Percentiles rank a stretch among this genome's conserved stretches.
These are phyloP conservation scores for Backusella mclennaniae DNA, from an alignment of 192 early-diverging fungal genomes.

Conservation along the genomic window DNA sequence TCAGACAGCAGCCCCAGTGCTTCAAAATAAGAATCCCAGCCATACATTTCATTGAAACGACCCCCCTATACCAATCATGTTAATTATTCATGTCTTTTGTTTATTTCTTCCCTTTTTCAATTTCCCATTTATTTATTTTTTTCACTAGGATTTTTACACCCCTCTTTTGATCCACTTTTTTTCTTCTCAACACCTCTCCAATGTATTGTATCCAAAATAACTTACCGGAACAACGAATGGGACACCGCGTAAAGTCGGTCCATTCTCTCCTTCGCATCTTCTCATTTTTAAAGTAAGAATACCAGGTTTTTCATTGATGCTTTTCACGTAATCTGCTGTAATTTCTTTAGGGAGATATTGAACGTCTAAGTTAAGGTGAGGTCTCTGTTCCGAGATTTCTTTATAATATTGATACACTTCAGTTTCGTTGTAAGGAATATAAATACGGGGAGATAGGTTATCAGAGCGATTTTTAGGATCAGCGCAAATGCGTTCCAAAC, in stretches of 20 bases:
- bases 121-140: no score
- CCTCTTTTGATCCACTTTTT: no score
- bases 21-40: conserved; percentile 98
- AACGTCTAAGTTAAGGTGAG: conserved; percentile 75
- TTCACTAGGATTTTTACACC: no score
- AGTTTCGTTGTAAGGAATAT: conserved; percentile 83
- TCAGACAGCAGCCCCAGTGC: conserved; percentile 85
- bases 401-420: conserved; percentile 80
- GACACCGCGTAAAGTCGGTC: conserved; percentile 62
- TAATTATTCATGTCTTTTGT: no score
- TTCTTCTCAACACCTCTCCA: no score
- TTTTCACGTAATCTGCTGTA: conserved; percentile 88
- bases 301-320: conserved; percentile 85
- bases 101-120: no score
- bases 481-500: conserved; percentile 85
- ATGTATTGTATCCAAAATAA: no score
- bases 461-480: conserved; percentile 88
- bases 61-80: conserved; percentile 56
- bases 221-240: conserved; percentile 87
- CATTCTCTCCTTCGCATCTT: conserved; percentile 43
- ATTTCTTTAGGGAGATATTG: conserved; percentile 82
- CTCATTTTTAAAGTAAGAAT: conserved; percentile 82
- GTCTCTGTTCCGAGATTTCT: conserved; percentile 58
- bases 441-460: conserved; percentile 84
- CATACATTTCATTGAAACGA: conserved; percentile 99